phyloP scores from a whole-genome alignment of 2,329 filamentous ascomycete species.

The Paracorniculantispora psalliotae region DNA sequence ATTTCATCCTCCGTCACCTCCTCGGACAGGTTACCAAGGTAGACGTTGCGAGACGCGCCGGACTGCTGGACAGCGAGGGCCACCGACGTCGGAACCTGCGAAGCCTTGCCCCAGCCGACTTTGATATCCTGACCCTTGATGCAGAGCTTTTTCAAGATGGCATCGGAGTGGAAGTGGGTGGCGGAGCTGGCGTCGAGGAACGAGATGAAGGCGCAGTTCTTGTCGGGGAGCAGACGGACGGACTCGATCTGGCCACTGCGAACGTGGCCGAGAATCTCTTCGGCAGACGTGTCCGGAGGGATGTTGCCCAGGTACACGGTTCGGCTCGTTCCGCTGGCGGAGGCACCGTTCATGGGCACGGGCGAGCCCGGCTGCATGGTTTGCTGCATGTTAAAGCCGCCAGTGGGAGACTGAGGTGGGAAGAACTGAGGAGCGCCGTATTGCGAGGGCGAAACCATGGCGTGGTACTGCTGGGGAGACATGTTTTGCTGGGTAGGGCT shows the following conservation, averaged over 20 bases:
- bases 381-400: constrained; percentile 58
- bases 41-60: constrained; percentile 93
- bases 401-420: constrained; percentile 83
- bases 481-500: constrained; percentile 74
- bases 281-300: constrained; percentile 91
- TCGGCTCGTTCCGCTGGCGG: constrained; percentile 85
- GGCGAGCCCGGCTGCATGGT: constrained; percentile 64
- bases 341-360: constrained; percentile 69
- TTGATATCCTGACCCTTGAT: constrained; percentile 99
- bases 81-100: constrained; percentile 94
- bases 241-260: constrained; percentile 98
- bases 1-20: constrained; percentile 88
- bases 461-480: constrained; percentile 78
- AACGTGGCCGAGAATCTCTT: constrained; percentile 94
- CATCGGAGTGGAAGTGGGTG: constrained; percentile 98
- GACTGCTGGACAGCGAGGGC: constrained; percentile 97
- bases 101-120: constrained; percentile 98
- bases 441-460: constrained; percentile 78
- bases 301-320: constrained; percentile 98
- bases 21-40: constrained; percentile 87
- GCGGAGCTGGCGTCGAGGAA: constrained; percentile 97
- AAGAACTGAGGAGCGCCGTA: constrained; percentile 79
- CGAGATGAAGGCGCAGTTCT: constrained; percentile 99
- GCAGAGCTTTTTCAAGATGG: constrained; percentile 98
- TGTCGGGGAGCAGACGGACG: constrained; percentile 92